These are phyloP conservation scores for Sordariomycetes sp. DNA, from an alignment of 2,329 filamentous ascomycete genomes.

Conservation along the genomic window DNA sequence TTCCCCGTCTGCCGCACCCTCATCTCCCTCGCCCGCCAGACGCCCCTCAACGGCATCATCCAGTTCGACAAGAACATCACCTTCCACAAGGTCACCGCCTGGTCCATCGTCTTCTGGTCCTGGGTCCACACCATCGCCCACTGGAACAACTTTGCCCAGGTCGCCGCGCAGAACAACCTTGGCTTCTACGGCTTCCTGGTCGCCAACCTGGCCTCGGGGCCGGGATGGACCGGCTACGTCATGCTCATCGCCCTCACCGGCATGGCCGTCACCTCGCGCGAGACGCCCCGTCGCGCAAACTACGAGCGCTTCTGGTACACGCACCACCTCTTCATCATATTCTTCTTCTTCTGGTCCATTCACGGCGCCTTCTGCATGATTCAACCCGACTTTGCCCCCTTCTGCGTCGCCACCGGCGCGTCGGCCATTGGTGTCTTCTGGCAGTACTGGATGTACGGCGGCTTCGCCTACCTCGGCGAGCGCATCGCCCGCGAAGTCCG, in stretches of 20 bases:
- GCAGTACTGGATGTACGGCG: constrained; percentile 83
- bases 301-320: constrained; percentile 88
- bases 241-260: constrained; percentile 70
- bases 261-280: constrained; percentile 65
- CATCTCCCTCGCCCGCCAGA: constrained; percentile 68
- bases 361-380: constrained; percentile 89
- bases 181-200: constrained; percentile 68
- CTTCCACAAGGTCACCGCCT: constrained; percentile 74
- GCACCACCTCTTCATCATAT: constrained; percentile 76
- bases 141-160: constrained; percentile 75
- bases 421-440: constrained; percentile 66
- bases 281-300: constrained; percentile 67
- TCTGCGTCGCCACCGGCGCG: constrained; percentile 55
- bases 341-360: constrained; percentile 86
- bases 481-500: constrained; percentile 65
- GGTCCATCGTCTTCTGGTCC: constrained; percentile 81
- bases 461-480: constrained; percentile 69
- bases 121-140: constrained; percentile 79
- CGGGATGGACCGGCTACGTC: constrained; percentile 76
- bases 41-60: constrained; percentile 73
- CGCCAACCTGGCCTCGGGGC: constrained; percentile 66
- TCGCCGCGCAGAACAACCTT: constrained; percentile 60
- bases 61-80: constrained; percentile 85
- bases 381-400: constrained; percentile 68
- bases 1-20: constrained; percentile 76